Evolutionary conservation across 805 yeast species (phyloP).

Genomic region (Lipomyces orientalis): DNA sequence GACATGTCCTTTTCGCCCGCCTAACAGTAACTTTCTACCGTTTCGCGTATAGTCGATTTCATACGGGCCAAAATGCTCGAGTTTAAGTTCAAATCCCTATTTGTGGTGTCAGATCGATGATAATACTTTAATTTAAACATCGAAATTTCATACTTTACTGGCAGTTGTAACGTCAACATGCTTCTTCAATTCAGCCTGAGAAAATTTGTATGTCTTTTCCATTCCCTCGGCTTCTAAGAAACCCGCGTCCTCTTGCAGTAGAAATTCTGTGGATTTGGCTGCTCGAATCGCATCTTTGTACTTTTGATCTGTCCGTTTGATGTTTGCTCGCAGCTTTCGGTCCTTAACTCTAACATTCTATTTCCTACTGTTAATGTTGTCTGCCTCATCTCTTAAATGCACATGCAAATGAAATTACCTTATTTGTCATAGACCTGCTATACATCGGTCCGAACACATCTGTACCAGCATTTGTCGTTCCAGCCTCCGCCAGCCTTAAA

Average conservation of each 20-base stretch:
- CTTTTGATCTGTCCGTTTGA: constrained; percentile 71
- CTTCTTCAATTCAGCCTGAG: constrained; percentile 75
- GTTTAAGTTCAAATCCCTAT: constrained; percentile 63
- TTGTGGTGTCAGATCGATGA: neutral
- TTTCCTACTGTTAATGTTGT: neutral
- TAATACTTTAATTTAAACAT: constrained; percentile 34
- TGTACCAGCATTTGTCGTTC: neutral
- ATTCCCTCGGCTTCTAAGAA: constrained; percentile 90
- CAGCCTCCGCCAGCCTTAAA: neutral
- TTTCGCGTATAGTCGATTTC: constrained; percentile 78
- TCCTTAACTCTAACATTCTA: constrained; percentile 51
- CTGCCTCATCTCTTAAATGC: neutral
- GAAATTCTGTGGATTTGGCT: constrained; percentile 85
- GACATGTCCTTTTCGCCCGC: constrained; percentile 92
- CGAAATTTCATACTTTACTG: constrained; percentile 54
- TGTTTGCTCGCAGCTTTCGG: constrained; percentile 64
- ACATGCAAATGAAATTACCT: constrained; percentile 2
- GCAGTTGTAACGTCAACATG: constrained; percentile 80
- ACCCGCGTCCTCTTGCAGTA: constrained; percentile 84
- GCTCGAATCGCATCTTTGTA: constrained; percentile 78
- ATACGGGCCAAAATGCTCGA: constrained; percentile 88
- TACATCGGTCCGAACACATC: neutral
- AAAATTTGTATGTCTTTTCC: constrained; percentile 88
- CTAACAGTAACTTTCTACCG: constrained; percentile 82
- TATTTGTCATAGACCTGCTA: constrained; percentile 8